Conservation (phyloP, 2,329 filamentous ascomycete genomes). For the Botrytis aclada region DNA sequence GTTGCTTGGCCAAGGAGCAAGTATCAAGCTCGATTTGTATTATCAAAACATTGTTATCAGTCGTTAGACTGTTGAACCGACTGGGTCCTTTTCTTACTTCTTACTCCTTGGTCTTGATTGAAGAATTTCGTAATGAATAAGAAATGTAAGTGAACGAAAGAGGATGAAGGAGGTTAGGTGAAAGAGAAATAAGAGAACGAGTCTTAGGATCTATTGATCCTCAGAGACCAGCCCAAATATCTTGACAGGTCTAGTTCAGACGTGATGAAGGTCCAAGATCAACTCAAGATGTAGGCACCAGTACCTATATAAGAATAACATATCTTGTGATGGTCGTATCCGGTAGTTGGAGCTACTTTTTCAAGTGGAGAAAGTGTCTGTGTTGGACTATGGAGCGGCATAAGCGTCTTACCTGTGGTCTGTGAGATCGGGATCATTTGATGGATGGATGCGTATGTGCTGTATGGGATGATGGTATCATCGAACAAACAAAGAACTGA, state of each 20-base stretch:
- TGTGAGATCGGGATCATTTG: slow-evolving; percentile 20
- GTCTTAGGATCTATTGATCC: slow-evolving; percentile 45
- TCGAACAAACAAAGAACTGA: slow-evolving; percentile 16
- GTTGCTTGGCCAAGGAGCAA: slow-evolving; percentile 10
- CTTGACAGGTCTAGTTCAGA: slow-evolving; percentile 6
- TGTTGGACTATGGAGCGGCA: slow-evolving; percentile 16
- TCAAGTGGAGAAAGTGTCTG: slow-evolving; percentile 11
- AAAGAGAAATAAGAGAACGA: slow-evolving; percentile 49
- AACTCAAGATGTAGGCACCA: slow-evolving; percentile 14
- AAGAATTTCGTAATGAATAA: slow-evolving; percentile 34
- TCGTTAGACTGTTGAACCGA: slow-evolving; percentile 13
- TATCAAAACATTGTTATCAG: slow-evolving; percentile 17
- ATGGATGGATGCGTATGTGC: slow-evolving; percentile 14
- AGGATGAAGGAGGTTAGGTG: slow-evolving; percentile 39
- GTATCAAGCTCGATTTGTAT: slow-evolving; percentile 14
- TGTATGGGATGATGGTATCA: slow-evolving; percentile 19
- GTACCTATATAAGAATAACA: slow-evolving; percentile 17
- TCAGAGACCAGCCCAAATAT: slow-evolving; percentile 16
- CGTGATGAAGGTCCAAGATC: slow-evolving; percentile 12
- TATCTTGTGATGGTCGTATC: not conserved
- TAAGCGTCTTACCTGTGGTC: slow-evolving; percentile 16
- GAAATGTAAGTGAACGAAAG: slow-evolving; percentile 31
- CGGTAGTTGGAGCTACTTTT: slow-evolving; percentile 2
- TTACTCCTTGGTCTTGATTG: slow-evolving; percentile 26
- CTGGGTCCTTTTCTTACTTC: slow-evolving; percentile 13